phyloP scores from a whole-genome alignment of 805 yeast species.

The Candida nonsorbophila region DNA sequence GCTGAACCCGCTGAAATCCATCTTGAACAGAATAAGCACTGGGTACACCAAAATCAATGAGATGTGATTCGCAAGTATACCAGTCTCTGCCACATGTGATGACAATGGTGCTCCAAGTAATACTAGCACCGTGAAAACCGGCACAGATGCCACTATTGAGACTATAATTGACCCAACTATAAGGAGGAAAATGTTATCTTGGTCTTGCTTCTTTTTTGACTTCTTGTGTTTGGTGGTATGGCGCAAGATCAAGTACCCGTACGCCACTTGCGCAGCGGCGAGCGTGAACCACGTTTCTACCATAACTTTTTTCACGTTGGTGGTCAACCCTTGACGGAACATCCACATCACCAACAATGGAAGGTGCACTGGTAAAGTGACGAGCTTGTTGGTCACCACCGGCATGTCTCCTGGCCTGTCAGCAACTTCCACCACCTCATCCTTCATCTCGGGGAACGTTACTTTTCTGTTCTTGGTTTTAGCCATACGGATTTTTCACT shows the following conservation, averaged over 20 bases:
- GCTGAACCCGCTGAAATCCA: conserved; percentile 39
- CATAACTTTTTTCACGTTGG: conserved; percentile 16
- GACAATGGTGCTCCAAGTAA: conserved; percentile 80
- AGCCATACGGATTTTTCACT: too few relatives aligned
- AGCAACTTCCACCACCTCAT: conserved; percentile 3
- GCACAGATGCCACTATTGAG: conserved; percentile 30
- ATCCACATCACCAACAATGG: conserved; percentile 19
- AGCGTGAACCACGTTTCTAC: conserved; percentile 20
- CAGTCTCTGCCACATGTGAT: conserved; percentile 48
- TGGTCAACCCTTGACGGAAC: conserved; percentile 25
- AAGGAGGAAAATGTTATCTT: conserved; percentile 16
- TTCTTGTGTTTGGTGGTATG: conserved; percentile 3
- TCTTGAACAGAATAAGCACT: conserved; percentile 47
- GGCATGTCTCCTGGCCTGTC: conserved; percentile 6
- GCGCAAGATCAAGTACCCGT: conserved; percentile 14
- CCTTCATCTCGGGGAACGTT: conserved; percentile 7
- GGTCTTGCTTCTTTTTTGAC: conserved; percentile 3
- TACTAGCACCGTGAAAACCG: conserved; percentile 39
- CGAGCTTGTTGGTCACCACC: conserved; percentile 2
- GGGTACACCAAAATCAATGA: conserved; percentile 60
- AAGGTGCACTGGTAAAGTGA: conserved; percentile 25
- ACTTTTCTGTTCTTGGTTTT: conserved; percentile 10
- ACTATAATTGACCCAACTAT: conserved; percentile 22
- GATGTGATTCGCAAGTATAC: conserved; percentile 56
- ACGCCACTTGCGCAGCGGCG: conserved; percentile 16